A percentile compares a stretch with the other conserved stretches of the same genome.
These are phyloP conservation scores for Kwoniella bestiolae DNA, from an alignment of 768 basidiomycete species.

Conservation along the genomic window DNA sequence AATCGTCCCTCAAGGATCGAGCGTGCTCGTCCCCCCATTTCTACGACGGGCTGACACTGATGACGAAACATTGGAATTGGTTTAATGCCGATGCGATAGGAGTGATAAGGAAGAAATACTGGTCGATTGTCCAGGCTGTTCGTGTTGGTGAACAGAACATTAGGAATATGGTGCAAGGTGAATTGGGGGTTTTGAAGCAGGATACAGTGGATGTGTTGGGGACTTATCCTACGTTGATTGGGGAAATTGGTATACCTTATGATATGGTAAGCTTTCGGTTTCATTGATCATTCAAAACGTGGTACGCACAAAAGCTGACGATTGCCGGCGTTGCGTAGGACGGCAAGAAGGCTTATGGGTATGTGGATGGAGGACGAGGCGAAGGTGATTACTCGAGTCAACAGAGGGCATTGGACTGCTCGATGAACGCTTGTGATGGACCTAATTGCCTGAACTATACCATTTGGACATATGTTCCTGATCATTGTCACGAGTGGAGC, in stretches of 20 bases:
- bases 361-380: constrained; percentile 65
- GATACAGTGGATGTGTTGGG: constrained; percentile 69
- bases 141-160: constrained; percentile 84
- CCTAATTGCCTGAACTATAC: constrained; percentile 59
- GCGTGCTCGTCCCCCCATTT: constrained; percentile 51
- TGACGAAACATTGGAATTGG: constrained; percentile 58
- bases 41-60: constrained; percentile 57
- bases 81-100: constrained; percentile 87
- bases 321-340: constrained; percentile 62
- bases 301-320: constrained; percentile 8
- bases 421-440: constrained; percentile 59
- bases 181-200: constrained; percentile 75
- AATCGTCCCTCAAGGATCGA: constrained; percentile 41
- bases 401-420: constrained; percentile 68
- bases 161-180: constrained; percentile 76
- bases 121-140: constrained; percentile 65
- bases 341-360: constrained; percentile 79
- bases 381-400: constrained; percentile 77
- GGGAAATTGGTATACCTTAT: constrained; percentile 71
- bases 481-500: constrained; percentile 84
- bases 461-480: constrained; percentile 61
- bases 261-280: constrained; percentile 53
- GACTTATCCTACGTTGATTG: constrained; percentile 83
- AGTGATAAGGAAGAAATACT: constrained; percentile 70
- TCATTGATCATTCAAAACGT: too few species aligned